Evolutionary conservation across 2,329 filamentous ascomycete genomes (phyloP).

Genomic region (Botryotinia convoluta): DNA sequence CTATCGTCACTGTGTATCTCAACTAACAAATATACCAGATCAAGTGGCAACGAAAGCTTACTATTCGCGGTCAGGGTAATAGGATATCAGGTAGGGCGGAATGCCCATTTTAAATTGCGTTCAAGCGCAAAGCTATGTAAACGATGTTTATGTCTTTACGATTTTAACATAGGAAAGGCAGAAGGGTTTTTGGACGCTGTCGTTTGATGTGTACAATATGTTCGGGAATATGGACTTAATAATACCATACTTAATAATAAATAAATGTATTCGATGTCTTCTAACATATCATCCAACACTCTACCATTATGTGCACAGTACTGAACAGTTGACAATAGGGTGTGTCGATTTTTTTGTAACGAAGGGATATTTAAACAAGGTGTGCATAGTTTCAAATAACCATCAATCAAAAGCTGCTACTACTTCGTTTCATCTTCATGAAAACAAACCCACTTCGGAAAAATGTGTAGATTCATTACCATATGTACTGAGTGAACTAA

Average conservation of each 20-base stretch:
- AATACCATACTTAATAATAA: slow-evolving; percentile 7
- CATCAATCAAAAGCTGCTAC: background rate
- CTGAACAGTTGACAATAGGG: background rate
- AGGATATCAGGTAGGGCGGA: background rate
- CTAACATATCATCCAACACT: background rate
- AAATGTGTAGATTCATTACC: background rate
- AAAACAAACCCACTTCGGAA: background rate
- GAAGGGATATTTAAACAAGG: background rate
- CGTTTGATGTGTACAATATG: slow-evolving; percentile 5
- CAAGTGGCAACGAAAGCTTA: no score
- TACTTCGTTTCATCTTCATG: background rate
- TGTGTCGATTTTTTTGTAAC: background rate
- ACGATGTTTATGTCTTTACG: slow-evolving; percentile 9
- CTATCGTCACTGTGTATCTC: background rate
- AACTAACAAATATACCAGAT: background rate
- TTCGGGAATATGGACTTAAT: background rate
- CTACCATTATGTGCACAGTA: background rate
- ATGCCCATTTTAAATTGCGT: background rate
- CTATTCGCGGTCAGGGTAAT: background rate
- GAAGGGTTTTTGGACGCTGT: background rate
- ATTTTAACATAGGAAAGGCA: background rate
- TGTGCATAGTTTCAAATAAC: background rate
- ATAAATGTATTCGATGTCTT: background rate
- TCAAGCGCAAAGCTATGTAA: background rate
- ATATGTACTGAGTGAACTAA: slow-evolving; percentile 1